Base-by-base conservation (phyloP, 257 asterid species). In the Solanum ahanhuiri region DNA sequence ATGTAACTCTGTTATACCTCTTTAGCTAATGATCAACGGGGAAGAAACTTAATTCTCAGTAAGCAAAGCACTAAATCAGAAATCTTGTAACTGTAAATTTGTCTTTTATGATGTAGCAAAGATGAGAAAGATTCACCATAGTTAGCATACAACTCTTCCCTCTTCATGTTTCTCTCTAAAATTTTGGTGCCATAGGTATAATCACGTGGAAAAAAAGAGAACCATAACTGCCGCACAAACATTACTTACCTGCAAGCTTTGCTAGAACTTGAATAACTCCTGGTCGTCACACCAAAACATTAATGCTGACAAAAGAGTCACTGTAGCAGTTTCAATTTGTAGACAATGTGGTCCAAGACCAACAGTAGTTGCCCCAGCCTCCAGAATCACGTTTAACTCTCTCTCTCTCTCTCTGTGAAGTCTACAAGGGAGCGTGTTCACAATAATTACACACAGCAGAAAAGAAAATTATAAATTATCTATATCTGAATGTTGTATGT, bases 281-380 rank as follows among this genome's bases (percentile, higher is more conserved):
- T 31, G 33, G 33, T 31, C 33, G 33, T 31, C 33, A 31, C 33
- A 31, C 33, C 33, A 31, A 31, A 31, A 31, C 33, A 31, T 31
- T 31, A 31, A 31, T 31, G 33, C 33, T 31, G 33, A 31, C 33
- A 31, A 31, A 31, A 31, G 31, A 30, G 31, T 30, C 31, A 30
- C 31, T 30, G 99, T 91, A 86, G 99, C 98, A 33, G 98, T 96
- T 92, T 96, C 99, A 89, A 95, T 97, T 39, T 98, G 97, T 41
- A 96, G 91, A 66, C 98, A 98, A 85, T 92, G 95, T 67, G 98
- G 96, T 64, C 99, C 99, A 43, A 95, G 94, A 83, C 98, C 98
- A 86, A 92, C 94, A 66, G 94, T 88, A 87, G 84, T 89, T 67
- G 96, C 98, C 67, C 98, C 98, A 20, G 95, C 94, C 89, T 93